Evolutionary conservation across 306 rosid species (phyloP).

Genomic region (Corylus heterophylla): DNA sequence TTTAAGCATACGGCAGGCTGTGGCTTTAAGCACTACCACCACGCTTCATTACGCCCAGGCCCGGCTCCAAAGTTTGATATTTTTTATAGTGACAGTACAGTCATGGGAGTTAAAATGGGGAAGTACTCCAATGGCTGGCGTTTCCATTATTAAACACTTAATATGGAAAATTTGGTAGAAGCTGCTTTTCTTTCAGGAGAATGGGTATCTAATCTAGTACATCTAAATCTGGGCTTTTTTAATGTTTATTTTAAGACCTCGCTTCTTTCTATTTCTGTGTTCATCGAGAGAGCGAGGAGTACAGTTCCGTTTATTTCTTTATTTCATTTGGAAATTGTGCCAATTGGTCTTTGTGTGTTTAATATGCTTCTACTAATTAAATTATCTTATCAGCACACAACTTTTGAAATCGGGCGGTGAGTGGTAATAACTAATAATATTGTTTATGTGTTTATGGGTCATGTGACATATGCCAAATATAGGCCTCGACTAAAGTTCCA

Average conservation of each 20-base stretch:
- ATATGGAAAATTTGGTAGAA: neutral
- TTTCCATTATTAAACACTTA: neutral
- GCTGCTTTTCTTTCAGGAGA: neutral
- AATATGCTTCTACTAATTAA: neutral
- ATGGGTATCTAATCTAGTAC: neutral
- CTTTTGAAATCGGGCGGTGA: neutral
- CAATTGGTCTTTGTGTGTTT: neutral
- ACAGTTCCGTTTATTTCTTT: neutral
- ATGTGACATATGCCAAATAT: conserved; percentile 12
- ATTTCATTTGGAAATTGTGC: conserved; percentile 22
- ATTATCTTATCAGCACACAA: neutral
- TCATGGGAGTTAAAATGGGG: too few species aligned
- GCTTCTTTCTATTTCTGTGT: neutral
- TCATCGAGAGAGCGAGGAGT: neutral
- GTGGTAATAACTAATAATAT: neutral
- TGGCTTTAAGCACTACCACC: too few species aligned
- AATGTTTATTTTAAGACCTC: neutral
- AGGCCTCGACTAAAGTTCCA: conserved; percentile 3
- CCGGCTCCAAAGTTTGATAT: too few species aligned
- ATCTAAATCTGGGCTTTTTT: neutral
- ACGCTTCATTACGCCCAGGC: too few species aligned
- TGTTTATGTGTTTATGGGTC: neutral
- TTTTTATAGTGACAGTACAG: too few species aligned
- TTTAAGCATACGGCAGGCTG: too few species aligned
- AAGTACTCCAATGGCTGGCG: neutral